phyloP scores from a whole-genome alignment of 2,329 filamentous ascomycete genomes.

The Cercospora brassicicola region DNA sequence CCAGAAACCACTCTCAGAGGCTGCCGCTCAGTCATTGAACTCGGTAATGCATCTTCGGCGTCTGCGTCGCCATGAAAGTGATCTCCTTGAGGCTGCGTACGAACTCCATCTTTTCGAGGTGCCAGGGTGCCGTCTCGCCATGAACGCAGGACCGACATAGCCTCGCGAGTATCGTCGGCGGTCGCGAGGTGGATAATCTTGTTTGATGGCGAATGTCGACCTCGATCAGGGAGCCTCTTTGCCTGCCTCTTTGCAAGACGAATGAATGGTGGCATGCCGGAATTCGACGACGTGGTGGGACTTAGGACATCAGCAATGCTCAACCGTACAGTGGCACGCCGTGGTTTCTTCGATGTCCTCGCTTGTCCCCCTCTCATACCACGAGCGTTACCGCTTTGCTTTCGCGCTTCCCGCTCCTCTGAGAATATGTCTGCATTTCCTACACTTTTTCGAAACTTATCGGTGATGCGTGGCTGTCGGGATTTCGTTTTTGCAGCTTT shows the following conservation, averaged over 20 bases:
- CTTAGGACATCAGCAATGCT: constrained; percentile 53
- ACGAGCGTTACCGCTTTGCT: neutral
- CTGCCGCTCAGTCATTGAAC: neutral
- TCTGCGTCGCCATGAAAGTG: neutral
- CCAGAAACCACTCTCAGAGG: neutral
- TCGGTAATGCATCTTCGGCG: neutral
- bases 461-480: constrained; percentile 42
- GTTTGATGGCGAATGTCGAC: constrained; percentile 52
- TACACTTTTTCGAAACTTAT: constrained; percentile 33
- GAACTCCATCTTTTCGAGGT: constrained; percentile 1
- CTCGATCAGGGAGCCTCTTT: constrained; percentile 49
- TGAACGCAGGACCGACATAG: constrained; percentile 49
- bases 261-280: constrained; percentile 52
- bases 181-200: constrained; percentile 57
- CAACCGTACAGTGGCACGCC: constrained; percentile 27
- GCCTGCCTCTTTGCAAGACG: constrained; percentile 56
- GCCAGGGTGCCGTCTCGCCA: constrained; percentile 51
- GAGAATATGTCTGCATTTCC: constrained; percentile 19
- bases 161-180: constrained; percentile 56
- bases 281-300: constrained; percentile 39
- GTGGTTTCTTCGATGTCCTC: neutral
- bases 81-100: neutral
- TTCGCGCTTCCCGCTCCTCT: constrained; percentile 25
- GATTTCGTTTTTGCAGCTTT: constrained; percentile 32
- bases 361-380: neutral